Evolutionary conservation across 768 basidiomycete species (phyloP).

Genomic region (Trametes maxima): DNA sequence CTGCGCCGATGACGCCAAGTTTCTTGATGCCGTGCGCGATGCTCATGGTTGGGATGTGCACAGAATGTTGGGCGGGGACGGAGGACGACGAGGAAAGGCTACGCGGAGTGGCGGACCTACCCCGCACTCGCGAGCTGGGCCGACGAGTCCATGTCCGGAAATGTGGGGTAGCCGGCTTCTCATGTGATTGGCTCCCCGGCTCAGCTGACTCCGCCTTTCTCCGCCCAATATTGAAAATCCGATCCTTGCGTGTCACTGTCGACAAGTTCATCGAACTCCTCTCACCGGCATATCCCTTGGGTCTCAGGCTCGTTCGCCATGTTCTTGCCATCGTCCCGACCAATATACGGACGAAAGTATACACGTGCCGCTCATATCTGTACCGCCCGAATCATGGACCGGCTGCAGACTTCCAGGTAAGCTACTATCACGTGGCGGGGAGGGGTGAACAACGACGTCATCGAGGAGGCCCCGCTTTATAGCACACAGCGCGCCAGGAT

Average conservation of each 20-base stretch:
- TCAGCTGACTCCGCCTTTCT: neutral
- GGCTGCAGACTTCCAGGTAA: neutral
- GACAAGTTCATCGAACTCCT: too few relatives aligned
- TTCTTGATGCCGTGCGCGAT: constrained; percentile 73
- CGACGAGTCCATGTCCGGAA: constrained; percentile 8
- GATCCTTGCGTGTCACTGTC: neutral
- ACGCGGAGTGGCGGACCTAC: neutral
- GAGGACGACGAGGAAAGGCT: neutral
- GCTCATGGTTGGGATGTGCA: constrained; percentile 41
- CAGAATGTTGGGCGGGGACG: neutral
- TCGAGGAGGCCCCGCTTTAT: neutral
- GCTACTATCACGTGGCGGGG: neutral
- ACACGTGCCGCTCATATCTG: too few relatives aligned
- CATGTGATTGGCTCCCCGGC: neutral
- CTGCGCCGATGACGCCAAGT: constrained; percentile 79
- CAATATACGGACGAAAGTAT: too few relatives aligned
- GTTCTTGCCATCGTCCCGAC: neutral
- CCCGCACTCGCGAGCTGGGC: neutral
- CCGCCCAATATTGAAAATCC: neutral
- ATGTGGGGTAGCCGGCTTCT: constrained; percentile 2
- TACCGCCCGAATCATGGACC: neutral
- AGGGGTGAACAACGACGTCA: neutral
- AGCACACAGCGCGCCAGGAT: neutral
- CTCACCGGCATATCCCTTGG: too few relatives aligned
- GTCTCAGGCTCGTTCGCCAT: too few relatives aligned